Evolutionary conservation across 768 basidiomycete genomes (phyloP).

Genomic region (Leccinellum luteum): DNA sequence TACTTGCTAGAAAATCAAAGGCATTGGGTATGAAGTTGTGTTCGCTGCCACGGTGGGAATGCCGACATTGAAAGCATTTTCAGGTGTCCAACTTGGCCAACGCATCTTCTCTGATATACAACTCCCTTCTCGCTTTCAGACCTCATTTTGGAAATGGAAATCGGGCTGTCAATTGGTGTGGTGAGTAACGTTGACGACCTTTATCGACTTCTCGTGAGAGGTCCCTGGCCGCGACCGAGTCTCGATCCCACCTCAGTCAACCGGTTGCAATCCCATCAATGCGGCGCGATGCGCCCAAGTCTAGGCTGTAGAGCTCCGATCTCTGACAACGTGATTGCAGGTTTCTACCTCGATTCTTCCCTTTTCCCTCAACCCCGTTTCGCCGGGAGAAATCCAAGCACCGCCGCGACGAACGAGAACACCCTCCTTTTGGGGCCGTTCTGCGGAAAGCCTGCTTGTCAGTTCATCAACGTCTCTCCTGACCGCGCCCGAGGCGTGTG

Average conservation of each 20-base stretch:
- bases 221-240: background rate
- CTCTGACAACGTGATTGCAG: constrained; percentile 41
- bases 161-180: constrained; percentile 89
- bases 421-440: constrained; percentile 76
- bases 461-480: constrained; percentile 62
- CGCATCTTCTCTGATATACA: constrained; percentile 76
- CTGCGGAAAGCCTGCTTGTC: constrained; percentile 90
- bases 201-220: background rate
- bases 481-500: constrained; percentile 75
- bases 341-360: constrained; percentile 77
- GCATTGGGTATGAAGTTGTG: constrained; percentile 63
- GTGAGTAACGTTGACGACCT: constrained; percentile 47
- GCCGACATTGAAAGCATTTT: background rate
- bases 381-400: constrained; percentile 12
- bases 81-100: constrained; percentile 89
- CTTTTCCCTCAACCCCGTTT: constrained; percentile 54
- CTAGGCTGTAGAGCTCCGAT: background rate
- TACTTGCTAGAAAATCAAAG: constrained; percentile 63
- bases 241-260: background rate
- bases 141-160: constrained; percentile 58
- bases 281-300: background rate
- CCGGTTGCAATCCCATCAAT: background rate
- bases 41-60: constrained; percentile 1
- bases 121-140: constrained; percentile 67
- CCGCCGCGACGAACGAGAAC: constrained; percentile 9